Conservation (phyloP, 768 basidiomycete species). For the Boletus reticulatus region DNA sequence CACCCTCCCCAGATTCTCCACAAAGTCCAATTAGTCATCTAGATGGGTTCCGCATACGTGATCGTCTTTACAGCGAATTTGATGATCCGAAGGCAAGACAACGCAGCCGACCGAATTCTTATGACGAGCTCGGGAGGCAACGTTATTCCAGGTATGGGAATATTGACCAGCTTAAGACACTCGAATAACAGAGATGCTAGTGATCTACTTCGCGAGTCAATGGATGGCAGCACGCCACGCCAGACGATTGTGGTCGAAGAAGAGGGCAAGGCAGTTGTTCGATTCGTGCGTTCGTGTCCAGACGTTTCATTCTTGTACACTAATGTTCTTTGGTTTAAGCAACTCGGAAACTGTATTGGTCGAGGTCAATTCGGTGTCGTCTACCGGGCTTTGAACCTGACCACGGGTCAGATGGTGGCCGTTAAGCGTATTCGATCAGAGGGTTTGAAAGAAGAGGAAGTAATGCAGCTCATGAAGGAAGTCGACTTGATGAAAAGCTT, state of each 20-base stretch:
- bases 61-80: constrained; percentile 73
- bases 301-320: constrained; percentile 3
- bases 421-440: constrained; percentile 93
- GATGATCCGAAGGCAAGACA: constrained; percentile 53
- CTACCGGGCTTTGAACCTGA: constrained; percentile 90
- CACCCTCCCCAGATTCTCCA: constrained; percentile 39
- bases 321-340: constrained; percentile 45
- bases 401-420: constrained; percentile 98
- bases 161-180: constrained; percentile 62
- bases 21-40: constrained; percentile 26
- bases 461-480: constrained; percentile 89
- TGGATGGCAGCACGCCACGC: constrained; percentile 62
- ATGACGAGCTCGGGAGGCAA: constrained; percentile 62
- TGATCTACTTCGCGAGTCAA: constrained; percentile 62
- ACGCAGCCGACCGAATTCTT: constrained; percentile 60
- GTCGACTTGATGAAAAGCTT: constrained; percentile 90
- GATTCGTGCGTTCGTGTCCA: constrained; percentile 61
- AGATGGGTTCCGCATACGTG: constrained; percentile 42
- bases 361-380: constrained; percentile 97
- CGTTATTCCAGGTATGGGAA: constrained; percentile 68
- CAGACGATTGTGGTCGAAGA: constrained; percentile 76
- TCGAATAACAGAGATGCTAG: constrained; percentile 55
- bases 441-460: constrained; percentile 88
- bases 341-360: constrained; percentile 97
- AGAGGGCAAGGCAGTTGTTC: constrained; percentile 74